Base-by-base conservation (phyloP, 768 basidiomycete species). In the Mycena latifolia region DNA sequence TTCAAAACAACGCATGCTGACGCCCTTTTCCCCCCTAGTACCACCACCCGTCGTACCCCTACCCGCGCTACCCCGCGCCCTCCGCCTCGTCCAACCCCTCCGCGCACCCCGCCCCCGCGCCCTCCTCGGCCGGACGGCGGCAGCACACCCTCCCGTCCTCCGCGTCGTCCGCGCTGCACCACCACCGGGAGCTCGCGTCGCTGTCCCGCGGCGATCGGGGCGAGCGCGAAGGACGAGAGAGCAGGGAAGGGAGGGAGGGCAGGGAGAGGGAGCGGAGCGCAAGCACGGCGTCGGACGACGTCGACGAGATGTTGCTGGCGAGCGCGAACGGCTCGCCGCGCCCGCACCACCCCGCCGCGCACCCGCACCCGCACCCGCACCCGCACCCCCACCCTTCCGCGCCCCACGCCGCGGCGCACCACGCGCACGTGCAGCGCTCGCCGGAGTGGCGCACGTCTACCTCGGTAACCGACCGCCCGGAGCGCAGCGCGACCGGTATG, bases 221-320 rank as follows among this genome's bases (percentile, higher is more conserved):
- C 8, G 33, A 35, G n/a, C 14, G 33, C 51, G 37, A 39, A 15
- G 37, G 37, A 12, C 51, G 33, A 1, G 31, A 37, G 2, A 29
- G 41, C 20, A n/a, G 29, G 18, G 20, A n/a, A 18, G 28, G 20
- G 12, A 51, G n/a, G n/a, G 50, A 29, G 17, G 27, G 48, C 14
- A 15, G 39, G 11, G 39, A 20, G 17, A 28, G 61, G 12, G 65
- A 66, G 10, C 31, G 66, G n/a, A 43, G 35, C 10, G 48, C 58
- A 31, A 55, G 58, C 48, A 61, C 55, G 15, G 67, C 63, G 47
- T 65, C 63, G 27, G 67, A 69, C 43, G 67, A 69, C 45, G 28
- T 69, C 33, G 67, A 69, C 48, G 58, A 59, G 27, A 65, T 69
- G 31, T 35, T 69, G 1, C 55, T 69, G 15, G 67, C 60, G 45